phyloP scores from a whole-genome alignment of 306 rosid genomes.

The Rosa persica region DNA sequence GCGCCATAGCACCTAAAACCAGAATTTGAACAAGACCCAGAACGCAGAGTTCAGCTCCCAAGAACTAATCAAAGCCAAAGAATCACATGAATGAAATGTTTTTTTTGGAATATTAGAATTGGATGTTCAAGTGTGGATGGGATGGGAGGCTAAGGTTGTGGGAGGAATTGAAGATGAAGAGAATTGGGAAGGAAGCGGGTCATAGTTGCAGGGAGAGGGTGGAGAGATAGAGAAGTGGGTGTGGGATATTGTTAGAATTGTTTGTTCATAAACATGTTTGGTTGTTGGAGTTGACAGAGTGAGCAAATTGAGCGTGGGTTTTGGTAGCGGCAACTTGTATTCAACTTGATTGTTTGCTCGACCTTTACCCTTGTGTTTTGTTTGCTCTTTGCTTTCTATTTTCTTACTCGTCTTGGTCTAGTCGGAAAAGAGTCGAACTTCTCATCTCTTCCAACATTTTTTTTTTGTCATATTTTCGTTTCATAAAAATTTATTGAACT shows the following conservation, averaged over 20 bases:
- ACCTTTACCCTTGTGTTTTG: too few species aligned
- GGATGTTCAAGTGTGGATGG: background rate
- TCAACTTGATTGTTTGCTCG: too few species aligned
- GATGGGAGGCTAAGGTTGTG: background rate
- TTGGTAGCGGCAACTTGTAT: too few species aligned
- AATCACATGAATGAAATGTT: background rate
- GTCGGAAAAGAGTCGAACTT: too few species aligned
- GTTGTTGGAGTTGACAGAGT: slow-evolving; percentile 6
- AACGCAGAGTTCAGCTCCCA: slow-evolving; percentile 17
- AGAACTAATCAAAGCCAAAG: slow-evolving; percentile 5
- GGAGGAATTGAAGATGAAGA: background rate
- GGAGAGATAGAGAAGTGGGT: background rate
- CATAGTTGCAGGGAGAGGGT: background rate
- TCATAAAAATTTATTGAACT: too few species aligned
- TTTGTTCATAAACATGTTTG: slow-evolving; percentile 6
- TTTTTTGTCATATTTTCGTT: too few species aligned
- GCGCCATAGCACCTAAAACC: slow-evolving; percentile 32
- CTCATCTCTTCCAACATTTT: too few species aligned
- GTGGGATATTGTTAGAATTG: background rate
- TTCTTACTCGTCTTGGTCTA: too few species aligned
- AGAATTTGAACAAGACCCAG: slow-evolving; percentile 16
- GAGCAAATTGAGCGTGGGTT: background rate
- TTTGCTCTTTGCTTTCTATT: too few species aligned
- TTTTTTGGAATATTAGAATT: background rate
- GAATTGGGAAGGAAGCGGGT: background rate